These are phyloP conservation scores for Chytridium lagenaria DNA, from an alignment of 371 early-diverging fungal genomes.

Conservation along the genomic window DNA sequence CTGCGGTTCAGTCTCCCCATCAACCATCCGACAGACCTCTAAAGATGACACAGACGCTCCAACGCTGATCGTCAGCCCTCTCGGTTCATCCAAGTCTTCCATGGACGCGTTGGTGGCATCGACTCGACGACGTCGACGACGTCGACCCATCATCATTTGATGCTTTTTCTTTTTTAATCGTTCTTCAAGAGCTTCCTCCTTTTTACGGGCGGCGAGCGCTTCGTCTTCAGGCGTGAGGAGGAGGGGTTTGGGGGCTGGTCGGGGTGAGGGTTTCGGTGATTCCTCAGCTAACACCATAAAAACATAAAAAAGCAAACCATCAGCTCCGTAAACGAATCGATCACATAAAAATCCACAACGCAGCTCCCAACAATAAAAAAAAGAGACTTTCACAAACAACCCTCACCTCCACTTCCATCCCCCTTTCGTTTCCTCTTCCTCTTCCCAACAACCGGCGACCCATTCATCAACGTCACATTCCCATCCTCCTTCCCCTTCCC, in stretches of 20 bases:
- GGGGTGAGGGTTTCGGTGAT: neutral
- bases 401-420: neutral
- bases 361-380: neutral
- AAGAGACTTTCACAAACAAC: neutral
- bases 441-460: neutral
- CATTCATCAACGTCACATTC: neutral
- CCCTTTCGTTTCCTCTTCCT: neutral
- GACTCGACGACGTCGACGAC: neutral
- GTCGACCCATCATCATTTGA: neutral
- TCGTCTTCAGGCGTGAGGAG: neutral
- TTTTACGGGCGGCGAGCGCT: neutral
- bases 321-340: too few species aligned
- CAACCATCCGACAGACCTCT: neutral
- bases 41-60: constrained; percentile 1
- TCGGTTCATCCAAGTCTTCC: neutral
- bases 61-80: constrained; percentile 4
- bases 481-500: neutral
- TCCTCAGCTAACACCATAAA: too few species aligned
- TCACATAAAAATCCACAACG: too few species aligned
- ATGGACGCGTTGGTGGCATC: neutral
- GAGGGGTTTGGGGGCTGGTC: neutral
- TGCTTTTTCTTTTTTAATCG: neutral
- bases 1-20: constrained; percentile 5
- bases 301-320: too few species aligned
- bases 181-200: neutral